Base-by-base conservation (phyloP, 1,139 yeast species). In the Kluyveromyces marxianus region DNA sequence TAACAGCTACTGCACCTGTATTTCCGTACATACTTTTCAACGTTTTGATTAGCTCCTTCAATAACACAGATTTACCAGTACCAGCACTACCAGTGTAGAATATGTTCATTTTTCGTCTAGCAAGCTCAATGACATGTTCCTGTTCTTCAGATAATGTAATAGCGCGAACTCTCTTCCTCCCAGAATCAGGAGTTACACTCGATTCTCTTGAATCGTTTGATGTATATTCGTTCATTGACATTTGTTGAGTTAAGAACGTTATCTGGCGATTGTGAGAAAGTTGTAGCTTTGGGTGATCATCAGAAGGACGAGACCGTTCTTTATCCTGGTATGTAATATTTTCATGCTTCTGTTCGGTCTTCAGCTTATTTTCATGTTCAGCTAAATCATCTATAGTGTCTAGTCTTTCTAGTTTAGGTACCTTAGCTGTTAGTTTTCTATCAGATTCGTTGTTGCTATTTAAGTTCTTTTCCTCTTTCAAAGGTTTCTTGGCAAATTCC, bases 51-150 rank as follows among this genome's bases (percentile, higher is more conserved):
- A 92, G 74, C 28, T 83, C 76, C 49, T 83, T 73, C 42, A 94
- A 69, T 24, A 86, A 69, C 4, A 89, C 81, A 1, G 96, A 87
- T 62, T 89, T 89, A 58, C 97, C 97, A 1, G 97, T 89, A 58
- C 97, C 97, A 0, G 97, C 97, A 36, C 96, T 86, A 36, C 97
- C 97, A 0, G 97, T 89, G 58, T 85, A 89, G 60, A 89, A 89
- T 1, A 88, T 64, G 37, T 82, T 84, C 25, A 70, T 67, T 0
- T 87, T 77, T 30, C 75, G 69, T 30, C 79, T 70, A 4, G 88
- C 92, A 40, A 83, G 66, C n/a, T 76, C 72, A 8, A 87, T 69
- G 6, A 92, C 88, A 30, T 70, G 65, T 42, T 70, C 66, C 64
- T 92, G 98, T 60, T 92, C 97, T 25, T 74, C 73, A 49, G 84